Evolutionary conservation across 177 flowering plant genomes (phyloP).

Genomic region (Tripterygium wilfordii): DNA sequence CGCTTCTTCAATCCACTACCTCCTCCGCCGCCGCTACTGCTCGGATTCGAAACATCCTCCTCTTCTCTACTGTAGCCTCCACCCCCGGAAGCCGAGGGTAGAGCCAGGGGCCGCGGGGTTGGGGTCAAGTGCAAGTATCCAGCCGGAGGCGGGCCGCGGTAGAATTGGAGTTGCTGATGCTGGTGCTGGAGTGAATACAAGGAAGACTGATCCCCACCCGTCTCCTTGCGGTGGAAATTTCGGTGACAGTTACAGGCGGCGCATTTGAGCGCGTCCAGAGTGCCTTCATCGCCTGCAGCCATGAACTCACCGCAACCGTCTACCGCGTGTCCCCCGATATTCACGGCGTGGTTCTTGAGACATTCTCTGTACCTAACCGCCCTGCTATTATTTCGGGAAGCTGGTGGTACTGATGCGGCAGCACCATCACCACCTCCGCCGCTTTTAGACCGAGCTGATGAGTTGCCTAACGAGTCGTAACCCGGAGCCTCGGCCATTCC

Average conservation of each 20-base stretch:
- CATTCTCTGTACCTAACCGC: constrained; percentile 40
- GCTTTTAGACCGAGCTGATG: constrained; percentile 15
- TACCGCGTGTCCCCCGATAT: constrained; percentile 42
- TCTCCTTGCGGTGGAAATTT: constrained; percentile 53
- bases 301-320: constrained; percentile 62
- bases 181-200: background rate
- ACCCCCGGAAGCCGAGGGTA: constrained; percentile 8
- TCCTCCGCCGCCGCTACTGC: constrained; percentile 15
- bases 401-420: background rate
- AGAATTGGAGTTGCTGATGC: constrained; percentile 17
- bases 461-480: constrained; percentile 21
- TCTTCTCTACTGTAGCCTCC: constrained; percentile 7
- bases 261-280: constrained; percentile 43
- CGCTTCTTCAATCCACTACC: constrained; percentile 7
- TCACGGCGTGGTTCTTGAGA: constrained; percentile 48
- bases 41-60: constrained; percentile 15
- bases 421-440: constrained; percentile 4
- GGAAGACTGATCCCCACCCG: constrained; percentile 10
- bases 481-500: constrained; percentile 18
- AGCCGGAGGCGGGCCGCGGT: constrained; percentile 14
- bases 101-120: constrained; percentile 9
- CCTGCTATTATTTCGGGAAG: background rate
- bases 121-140: constrained; percentile 5
- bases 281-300: constrained; percentile 44
- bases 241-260: constrained; percentile 60